phyloP scores from a whole-genome alignment of 768 basidiomycete species.

The Cantharellus anzutake region DNA sequence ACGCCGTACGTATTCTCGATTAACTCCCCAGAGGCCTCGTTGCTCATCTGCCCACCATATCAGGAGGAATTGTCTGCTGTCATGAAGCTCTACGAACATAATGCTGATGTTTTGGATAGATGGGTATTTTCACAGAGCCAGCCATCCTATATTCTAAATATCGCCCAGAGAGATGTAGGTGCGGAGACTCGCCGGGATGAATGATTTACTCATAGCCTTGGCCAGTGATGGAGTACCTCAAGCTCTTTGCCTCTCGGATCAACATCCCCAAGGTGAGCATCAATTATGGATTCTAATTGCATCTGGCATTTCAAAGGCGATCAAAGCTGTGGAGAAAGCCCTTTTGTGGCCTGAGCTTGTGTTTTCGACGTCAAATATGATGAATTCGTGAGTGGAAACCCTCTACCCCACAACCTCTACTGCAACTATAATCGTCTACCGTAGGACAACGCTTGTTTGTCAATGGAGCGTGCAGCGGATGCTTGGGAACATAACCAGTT shows the following conservation, averaged over 20 bases:
- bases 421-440: background rate
- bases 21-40: slow-evolving; percentile 1
- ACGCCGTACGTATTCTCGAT: slow-evolving; percentile 36
- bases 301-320: slow-evolving; percentile 32
- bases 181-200: slow-evolving; percentile 4
- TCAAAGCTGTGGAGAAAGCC: slow-evolving; percentile 87
- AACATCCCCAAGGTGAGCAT: slow-evolving; percentile 77
- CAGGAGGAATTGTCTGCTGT: slow-evolving; percentile 62
- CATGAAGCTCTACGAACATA: slow-evolving; percentile 71
- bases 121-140: slow-evolving; percentile 97
- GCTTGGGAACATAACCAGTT: slow-evolving; percentile 99
- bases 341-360: slow-evolving; percentile 98
- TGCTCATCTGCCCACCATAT: background rate
- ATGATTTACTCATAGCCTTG: background rate
- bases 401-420: too few relatives aligned
- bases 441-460: slow-evolving; percentile 89
- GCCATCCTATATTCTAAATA: slow-evolving; percentile 89
- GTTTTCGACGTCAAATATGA: slow-evolving; percentile 97
- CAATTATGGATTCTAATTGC: background rate
- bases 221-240: slow-evolving; percentile 94
- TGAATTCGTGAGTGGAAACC: slow-evolving; percentile 48
- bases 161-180: slow-evolving; percentile 73
- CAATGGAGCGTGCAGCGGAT: slow-evolving; percentile 97
- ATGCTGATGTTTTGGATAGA: slow-evolving; percentile 52
- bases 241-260: slow-evolving; percentile 86